Base-by-base conservation (phyloP, 805 yeast genomes). In the Metschnikowia lochheadii region DNA sequence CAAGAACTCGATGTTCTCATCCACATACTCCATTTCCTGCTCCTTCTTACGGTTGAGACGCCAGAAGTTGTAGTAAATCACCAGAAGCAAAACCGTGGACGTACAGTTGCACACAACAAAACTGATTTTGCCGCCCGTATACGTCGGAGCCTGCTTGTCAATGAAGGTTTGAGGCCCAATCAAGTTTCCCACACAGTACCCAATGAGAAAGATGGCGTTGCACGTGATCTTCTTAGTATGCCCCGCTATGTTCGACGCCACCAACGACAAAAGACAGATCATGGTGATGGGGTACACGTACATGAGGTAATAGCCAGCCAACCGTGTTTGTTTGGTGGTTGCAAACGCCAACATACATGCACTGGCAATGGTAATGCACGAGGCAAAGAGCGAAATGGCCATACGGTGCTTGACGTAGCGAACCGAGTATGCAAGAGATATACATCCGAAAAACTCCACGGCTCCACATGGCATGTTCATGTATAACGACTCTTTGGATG, bases 61-160 rank as follows among this genome's bases (percentile, higher is more conserved):
- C 48, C 50, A 49, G 49, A 49, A 54, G 39, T 48, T 52, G 49
- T 45, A 40, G 52, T 52, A 54, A 2, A 45, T 49, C 31, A 63
- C 56, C 23, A 57, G 54, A 41, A 66, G 60, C 1, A 57, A 48
- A 17, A 63, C 18, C 37, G 75, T 55, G 26, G 56, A 44, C n/a
- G 51, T 48, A 18, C 56, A 49, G 46, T 52, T 50, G n/a, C 61
- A 47, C 10, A 63, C 57, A 39, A 71, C 75, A 57, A 76, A 72
- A 40, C 74, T 64, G 32, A 64, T 67, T 50, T 69, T 70, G 15
- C 76, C 82, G 36, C 70, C 66, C 11, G 60, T 58, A 54, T 76
- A 78, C 3, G 54, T 49, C 20, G 82, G 81, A 2, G 80, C 78
- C 56, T 80, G 77, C 2, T 46, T 50, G 0, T 64, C 63, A 40